Base-by-base conservation (phyloP, 257 asterid genomes). In the Buddleja alternifolia region DNA sequence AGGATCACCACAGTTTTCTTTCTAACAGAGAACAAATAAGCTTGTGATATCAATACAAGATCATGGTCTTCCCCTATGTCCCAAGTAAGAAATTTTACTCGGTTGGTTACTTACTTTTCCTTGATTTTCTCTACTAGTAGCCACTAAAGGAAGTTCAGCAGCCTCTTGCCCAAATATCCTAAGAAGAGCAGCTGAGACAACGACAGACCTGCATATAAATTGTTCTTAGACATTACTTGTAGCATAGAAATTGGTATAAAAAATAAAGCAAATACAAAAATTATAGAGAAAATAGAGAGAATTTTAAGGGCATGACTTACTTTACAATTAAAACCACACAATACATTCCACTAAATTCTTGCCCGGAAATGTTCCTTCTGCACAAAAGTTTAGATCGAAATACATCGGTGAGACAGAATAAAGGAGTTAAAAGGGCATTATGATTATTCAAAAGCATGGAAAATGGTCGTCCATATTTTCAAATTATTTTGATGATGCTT, bases 301-400 rank as follows among this genome's bases (percentile, higher is more conserved):
- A 44, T 48, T 46, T 68, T 34, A 37, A 53, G 46, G 17, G 42
- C 62, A 12, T 10, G 36, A 81, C 96, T 82, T 83, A 94, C 99
- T 88, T 84, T 32, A 89, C 93, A 72, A 80, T 82, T 71, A 94
- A 81, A 70, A 94, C 95, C 72, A 89, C 82, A 67, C 98, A 91
- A 63, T 94, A 92, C 96, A 94, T 92, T 74, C 99, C 99, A 65
- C 98, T 88, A 70, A 94, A 94, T 81, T 94, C 99, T 81, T 94
- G 99, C 70, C 99, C 99, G 25, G 95, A 88, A 66, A 94, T 94
- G 85, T 88, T 94, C 85, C 97, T 88, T 86, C 99, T 94, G 96
- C 81, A 83, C 20, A 72, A 63, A 60, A 69, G 58, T 56, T 66
- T 60, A 45, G 70, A 14, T 14, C 8, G 8, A 37, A 17, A 39